These are phyloP conservation scores for Podaxis carcinomalis DNA, from an alignment of 768 basidiomycete genomes.

Conservation along the genomic window DNA sequence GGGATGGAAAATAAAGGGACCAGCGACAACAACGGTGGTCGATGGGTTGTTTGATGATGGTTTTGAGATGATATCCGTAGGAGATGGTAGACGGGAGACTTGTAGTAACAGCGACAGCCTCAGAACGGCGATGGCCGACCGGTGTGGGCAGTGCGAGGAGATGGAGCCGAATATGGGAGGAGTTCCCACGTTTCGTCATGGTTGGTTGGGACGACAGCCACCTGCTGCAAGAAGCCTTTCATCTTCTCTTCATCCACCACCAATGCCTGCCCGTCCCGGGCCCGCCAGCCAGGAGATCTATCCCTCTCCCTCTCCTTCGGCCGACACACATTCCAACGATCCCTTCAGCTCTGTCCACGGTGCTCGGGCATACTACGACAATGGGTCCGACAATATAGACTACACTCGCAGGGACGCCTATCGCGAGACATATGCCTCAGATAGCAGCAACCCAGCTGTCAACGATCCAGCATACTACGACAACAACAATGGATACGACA, in stretches of 20 bases:
- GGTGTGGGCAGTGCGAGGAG: neutral
- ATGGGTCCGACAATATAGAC: slow-evolving; percentile 69
- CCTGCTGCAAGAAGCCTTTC: slow-evolving; percentile 4
- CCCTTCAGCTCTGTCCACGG: slow-evolving; percentile 50
- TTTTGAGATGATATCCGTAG: neutral
- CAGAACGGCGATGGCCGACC: neutral
- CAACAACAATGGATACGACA: slow-evolving; percentile 55
- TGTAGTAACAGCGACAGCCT: neutral
- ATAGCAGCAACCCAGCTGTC: slow-evolving; percentile 57
- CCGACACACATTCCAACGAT: slow-evolving; percentile 60
- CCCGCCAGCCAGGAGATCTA: slow-evolving; percentile 61
- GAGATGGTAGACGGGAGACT: neutral
- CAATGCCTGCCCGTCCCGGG: slow-evolving; percentile 55
- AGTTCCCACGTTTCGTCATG: slow-evolving; percentile 5
- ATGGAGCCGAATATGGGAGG: neutral
- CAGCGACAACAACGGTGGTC: neutral
- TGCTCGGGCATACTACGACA: slow-evolving; percentile 58
- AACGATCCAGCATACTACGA: slow-evolving; percentile 60
- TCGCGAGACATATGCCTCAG: slow-evolving; percentile 63
- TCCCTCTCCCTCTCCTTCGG: slow-evolving; percentile 54
- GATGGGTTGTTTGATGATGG: neutral
- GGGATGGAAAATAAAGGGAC: neutral
- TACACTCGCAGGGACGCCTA: slow-evolving; percentile 46
- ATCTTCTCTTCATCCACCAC: slow-evolving; percentile 10
- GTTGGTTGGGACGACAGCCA: slow-evolving; percentile 9